phyloP scores from a whole-genome alignment of 164 flowering plant genomes.

The Akebia trifoliata region DNA sequence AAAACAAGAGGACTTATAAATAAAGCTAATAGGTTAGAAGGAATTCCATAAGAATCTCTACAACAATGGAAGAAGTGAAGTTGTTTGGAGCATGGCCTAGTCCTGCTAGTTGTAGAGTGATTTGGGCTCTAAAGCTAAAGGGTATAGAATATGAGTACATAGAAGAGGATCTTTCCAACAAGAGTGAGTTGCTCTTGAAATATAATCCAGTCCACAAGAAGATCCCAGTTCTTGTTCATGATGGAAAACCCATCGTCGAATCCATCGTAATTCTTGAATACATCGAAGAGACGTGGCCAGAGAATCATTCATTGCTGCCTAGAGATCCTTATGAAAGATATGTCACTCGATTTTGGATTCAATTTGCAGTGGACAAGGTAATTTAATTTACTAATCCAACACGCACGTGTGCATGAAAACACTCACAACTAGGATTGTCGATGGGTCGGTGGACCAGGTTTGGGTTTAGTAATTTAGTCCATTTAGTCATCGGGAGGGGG shows the following conservation, averaged over 20 bases:
- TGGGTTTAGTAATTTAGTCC: too few species aligned
- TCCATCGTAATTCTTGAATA: slow-evolving; percentile 35
- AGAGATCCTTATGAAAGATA: slow-evolving; percentile 28
- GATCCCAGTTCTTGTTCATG: slow-evolving; percentile 39
- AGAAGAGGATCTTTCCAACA: slow-evolving; percentile 25
- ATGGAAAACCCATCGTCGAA: slow-evolving; percentile 29
- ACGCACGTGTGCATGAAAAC: too few species aligned
- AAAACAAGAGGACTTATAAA: too few species aligned
- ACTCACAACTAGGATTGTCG: too few species aligned
- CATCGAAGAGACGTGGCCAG: slow-evolving; percentile 37
- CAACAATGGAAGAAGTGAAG: slow-evolving; percentile 34
- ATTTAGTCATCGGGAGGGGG: too few species aligned
- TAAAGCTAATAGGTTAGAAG: too few species aligned
- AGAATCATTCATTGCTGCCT: slow-evolving; percentile 26
- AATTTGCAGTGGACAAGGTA: slow-evolving; percentile 32
- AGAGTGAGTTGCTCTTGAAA: slow-evolving; percentile 15
- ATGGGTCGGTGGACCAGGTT: background rate
- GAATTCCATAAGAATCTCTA: too few species aligned
- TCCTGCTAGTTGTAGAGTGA: slow-evolving; percentile 26
- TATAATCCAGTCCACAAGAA: slow-evolving; percentile 37
- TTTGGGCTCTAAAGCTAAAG: slow-evolving; percentile 43
- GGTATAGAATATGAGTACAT: slow-evolving; percentile 31
- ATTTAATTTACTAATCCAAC: too few species aligned
- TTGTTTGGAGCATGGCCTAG: slow-evolving; percentile 34
- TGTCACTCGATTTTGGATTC: slow-evolving; percentile 35